Base-by-base conservation (phyloP, 225 moss, liverwort and hornwort species). In the Asterella californica region DNA sequence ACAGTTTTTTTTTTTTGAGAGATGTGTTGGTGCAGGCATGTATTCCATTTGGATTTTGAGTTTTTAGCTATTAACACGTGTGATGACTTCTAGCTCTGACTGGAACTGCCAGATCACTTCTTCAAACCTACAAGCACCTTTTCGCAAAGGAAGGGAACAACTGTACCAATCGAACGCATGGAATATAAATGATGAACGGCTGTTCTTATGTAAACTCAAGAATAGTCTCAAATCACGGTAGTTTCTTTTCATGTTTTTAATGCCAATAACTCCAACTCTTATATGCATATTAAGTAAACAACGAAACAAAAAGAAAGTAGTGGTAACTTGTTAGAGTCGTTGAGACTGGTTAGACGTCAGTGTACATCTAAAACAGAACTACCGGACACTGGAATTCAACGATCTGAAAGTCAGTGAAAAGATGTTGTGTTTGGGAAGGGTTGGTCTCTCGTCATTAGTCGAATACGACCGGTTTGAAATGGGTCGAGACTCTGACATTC, bases 141-240 rank as follows among this genome's bases (percentile, higher is more conserved):
- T 79, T 2, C 55, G 52, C 37, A 79, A 34, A 37, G 69, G 27
- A 5, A 69, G 79, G 36, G 53, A 70, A 37, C 52, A 50, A n/a
- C 52, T 79, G 36, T 55, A 55, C 33, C 55, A 50, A 12, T 79
- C 79, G 68, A 79, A 79, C 14, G 79, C 70, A 22, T 69, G 79
- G 55, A 79, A 79, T 25, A 69, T 79, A 69, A 79, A 79, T 18
- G 79, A 79, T 33, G 68, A 69, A 79, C 79, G 70, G 54, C 79
- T 79, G 53, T 79, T 79, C 54, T 79, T 79, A 36, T 79, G 79
- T 70, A 79, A 42, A 70, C 79, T 79, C 79, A 79, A 68, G 37
- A 79, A 79, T 50, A 79, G 79, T 52, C 79, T 68, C 50, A 79
- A 38, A 52, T 79, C 69, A 12, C 79, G 79, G 18, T 79, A 79